A percentile compares a stretch with the other conserved stretches of the same genome.
Evolutionary conservation across 352 stramenopile species (phyloP).

Genomic region (Phytopythium kandeliae): DNA sequence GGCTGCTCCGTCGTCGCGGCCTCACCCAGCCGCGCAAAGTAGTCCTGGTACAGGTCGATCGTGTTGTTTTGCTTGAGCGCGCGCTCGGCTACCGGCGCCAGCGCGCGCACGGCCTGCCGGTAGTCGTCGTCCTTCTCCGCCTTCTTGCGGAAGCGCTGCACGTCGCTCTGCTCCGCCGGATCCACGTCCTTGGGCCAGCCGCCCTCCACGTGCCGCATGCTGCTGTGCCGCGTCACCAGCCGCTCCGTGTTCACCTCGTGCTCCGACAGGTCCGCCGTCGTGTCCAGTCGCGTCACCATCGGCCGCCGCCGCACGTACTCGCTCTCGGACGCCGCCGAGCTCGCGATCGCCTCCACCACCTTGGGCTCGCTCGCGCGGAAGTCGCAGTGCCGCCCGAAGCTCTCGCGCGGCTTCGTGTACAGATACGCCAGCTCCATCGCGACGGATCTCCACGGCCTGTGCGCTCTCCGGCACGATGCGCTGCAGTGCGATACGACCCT

Average conservation of each 20-base stretch:
- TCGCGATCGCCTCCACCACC: constrained; percentile 87
- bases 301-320: constrained; percentile 89
- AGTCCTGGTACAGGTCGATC: constrained; percentile 98
- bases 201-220: constrained; percentile 94
- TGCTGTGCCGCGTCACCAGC: constrained; percentile 90
- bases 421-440: constrained; percentile 86
- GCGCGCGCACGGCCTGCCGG: constrained; percentile 90
- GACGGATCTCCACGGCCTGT: too few relatives aligned
- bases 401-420: constrained; percentile 88
- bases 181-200: constrained; percentile 98
- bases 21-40: constrained; percentile 91
- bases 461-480: too few relatives aligned
- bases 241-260: constrained; percentile 94
- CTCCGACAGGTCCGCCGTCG: constrained; percentile 88
- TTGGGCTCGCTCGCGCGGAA: constrained; percentile 89
- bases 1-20: constrained; percentile 92
- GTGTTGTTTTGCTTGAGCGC: constrained; percentile 98
- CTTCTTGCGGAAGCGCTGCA: constrained; percentile 96
- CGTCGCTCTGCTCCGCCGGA: constrained; percentile 93
- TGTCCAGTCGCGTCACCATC: constrained; percentile 85
- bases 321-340: constrained; percentile 78
- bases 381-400: constrained; percentile 91
- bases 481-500: too few relatives aligned
- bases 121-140: constrained; percentile 97
- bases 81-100: constrained; percentile 89